Evolutionary conservation across 805 yeast species (phyloP).

Genomic region (Suhomyces prunicola): DNA sequence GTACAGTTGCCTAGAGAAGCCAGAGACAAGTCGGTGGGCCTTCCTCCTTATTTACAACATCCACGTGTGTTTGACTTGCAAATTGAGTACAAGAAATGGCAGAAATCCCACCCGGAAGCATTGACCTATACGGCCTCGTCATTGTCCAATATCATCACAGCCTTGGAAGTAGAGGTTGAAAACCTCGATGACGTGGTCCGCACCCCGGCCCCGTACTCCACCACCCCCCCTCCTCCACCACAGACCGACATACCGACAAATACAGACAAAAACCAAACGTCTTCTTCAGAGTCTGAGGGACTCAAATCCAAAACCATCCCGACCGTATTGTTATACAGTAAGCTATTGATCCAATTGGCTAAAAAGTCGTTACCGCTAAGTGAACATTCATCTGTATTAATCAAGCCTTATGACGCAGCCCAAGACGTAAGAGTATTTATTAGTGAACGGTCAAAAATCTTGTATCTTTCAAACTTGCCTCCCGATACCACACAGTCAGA

Average conservation of each 20-base stretch:
- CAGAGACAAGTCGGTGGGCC: slow-evolving; percentile 63
- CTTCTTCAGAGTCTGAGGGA: neutral
- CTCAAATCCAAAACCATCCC: slow-evolving; percentile 37
- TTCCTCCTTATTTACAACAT: slow-evolving; percentile 73
- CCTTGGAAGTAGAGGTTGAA: slow-evolving; percentile 41
- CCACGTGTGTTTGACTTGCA: slow-evolving; percentile 74
- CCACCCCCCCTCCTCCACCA: slow-evolving; percentile 8
- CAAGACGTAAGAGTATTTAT: slow-evolving; percentile 67
- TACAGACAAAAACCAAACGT: neutral
- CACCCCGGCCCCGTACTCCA: slow-evolving; percentile 5
- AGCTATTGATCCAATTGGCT: slow-evolving; percentile 45
- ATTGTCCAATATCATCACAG: slow-evolving; percentile 43
- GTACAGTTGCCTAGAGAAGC: slow-evolving; percentile 82
- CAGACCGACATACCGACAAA: neutral
- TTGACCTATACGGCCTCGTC: slow-evolving; percentile 32
- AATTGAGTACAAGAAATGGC: slow-evolving; percentile 73
- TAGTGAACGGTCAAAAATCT: slow-evolving; percentile 70
- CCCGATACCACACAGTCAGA: slow-evolving; percentile 87
- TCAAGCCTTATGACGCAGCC: slow-evolving; percentile 73
- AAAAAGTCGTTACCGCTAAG: slow-evolving; percentile 48
- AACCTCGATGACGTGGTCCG: slow-evolving; percentile 7
- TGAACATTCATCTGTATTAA: slow-evolving; percentile 54
- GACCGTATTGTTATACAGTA: slow-evolving; percentile 44
- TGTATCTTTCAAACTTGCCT: slow-evolving; percentile 78
- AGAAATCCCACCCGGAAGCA: slow-evolving; percentile 53